These are phyloP conservation scores for Lepidopterella palustris DNA, from an alignment of 495 filamentous ascomycete genomes.

Conservation along the genomic window DNA sequence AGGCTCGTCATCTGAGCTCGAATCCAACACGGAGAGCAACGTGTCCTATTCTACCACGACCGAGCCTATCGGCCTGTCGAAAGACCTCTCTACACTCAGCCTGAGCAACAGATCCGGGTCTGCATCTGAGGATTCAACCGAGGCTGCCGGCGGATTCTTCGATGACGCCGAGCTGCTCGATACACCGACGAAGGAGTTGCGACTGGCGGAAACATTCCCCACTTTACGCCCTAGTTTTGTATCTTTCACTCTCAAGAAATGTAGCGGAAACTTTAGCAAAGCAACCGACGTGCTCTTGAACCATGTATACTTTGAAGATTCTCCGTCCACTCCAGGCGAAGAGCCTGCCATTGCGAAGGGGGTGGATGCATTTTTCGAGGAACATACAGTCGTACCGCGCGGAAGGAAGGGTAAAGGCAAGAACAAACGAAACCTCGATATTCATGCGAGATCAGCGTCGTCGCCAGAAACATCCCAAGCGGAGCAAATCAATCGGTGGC, in stretches of 20 bases:
- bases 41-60: constrained; percentile 39
- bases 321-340: constrained; percentile 36
- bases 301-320: constrained; percentile 61
- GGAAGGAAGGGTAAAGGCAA: constrained; percentile 44
- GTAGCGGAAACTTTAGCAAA: constrained; percentile 52
- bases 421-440: constrained; percentile 15
- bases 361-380: constrained; percentile 67
- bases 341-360: constrained; percentile 54
- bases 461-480: background rate
- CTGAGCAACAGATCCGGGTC: constrained; percentile 15
- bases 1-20: constrained; percentile 8
- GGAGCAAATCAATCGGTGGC: constrained; percentile 47
- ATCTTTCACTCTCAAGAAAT: constrained; percentile 56
- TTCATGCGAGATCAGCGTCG: constrained; percentile 13
- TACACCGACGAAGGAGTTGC: constrained; percentile 43
- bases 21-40: constrained; percentile 3
- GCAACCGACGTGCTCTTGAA: constrained; percentile 80
- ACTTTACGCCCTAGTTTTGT: constrained; percentile 57
- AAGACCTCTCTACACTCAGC: constrained; percentile 24
- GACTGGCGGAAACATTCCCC: constrained; percentile 65
- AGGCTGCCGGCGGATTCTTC: constrained; percentile 18
- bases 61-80: constrained; percentile 41
- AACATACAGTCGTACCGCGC: constrained; percentile 37
- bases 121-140: constrained; percentile 11
- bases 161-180: constrained; percentile 38